Percentiles rank a stretch among this genome's conserved stretches.
These are phyloP conservation scores for Vaccinium vitisidaea DNA, from an alignment of 148 eudicot genomes.

Conservation along the genomic window DNA sequence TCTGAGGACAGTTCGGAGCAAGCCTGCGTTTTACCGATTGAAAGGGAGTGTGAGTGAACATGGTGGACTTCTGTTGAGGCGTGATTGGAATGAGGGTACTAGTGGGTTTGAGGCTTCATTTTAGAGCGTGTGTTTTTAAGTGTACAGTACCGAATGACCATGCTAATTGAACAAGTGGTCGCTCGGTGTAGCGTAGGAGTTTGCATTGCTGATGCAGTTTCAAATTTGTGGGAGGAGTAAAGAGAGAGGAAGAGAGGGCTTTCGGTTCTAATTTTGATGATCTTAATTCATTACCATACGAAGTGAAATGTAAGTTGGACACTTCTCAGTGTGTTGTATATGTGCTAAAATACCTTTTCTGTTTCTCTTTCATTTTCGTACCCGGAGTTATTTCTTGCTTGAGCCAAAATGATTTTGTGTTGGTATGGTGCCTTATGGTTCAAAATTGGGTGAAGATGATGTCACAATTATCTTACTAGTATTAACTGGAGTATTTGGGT, in stretches of 20 bases:
- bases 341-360: slow-evolving; percentile 8
- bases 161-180: slow-evolving; percentile 26
- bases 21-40: slow-evolving; percentile 52
- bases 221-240: slow-evolving; percentile 11
- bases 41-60: slow-evolving; percentile 91
- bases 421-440: neutral
- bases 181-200: slow-evolving; percentile 20
- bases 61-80: slow-evolving; percentile 52
- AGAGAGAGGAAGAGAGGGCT: neutral
- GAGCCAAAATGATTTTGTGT: neutral
- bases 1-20: slow-evolving; percentile 66
- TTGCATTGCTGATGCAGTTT: slow-evolving; percentile 16
- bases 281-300: slow-evolving; percentile 22
- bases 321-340: slow-evolving; percentile 14
- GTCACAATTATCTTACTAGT: neutral
- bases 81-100: slow-evolving; percentile 42
- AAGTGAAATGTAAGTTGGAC: slow-evolving; percentile 21
- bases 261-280: slow-evolving; percentile 22
- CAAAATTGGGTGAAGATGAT: neutral
- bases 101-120: slow-evolving; percentile 47
- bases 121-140: slow-evolving; percentile 30
- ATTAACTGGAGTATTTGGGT: neutral
- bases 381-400: neutral
- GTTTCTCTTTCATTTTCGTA: neutral
- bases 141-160: slow-evolving; percentile 57